Evolutionary conservation across 768 basidiomycete genomes (phyloP).

Genomic region (Pleurotus tuber-regium): DNA sequence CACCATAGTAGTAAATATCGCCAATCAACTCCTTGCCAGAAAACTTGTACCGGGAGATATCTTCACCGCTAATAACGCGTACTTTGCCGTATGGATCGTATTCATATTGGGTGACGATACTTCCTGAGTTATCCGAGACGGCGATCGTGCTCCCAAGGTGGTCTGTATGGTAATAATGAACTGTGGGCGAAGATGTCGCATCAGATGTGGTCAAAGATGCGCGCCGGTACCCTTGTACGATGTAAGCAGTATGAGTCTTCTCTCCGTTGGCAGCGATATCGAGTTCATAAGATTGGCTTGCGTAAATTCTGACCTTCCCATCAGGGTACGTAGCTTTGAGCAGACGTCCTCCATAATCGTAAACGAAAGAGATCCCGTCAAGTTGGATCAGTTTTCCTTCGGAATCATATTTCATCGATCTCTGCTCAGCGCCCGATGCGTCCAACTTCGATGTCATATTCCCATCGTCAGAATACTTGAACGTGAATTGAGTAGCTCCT

Average conservation of each 20-base stretch:
- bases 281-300: slow-evolving; percentile 13
- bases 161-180: slow-evolving; percentile 3
- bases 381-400: not conserved
- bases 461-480: slow-evolving; percentile 3
- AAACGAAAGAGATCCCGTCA: slow-evolving; percentile 5
- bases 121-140: slow-evolving; percentile 6
- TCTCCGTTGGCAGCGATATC: slow-evolving; percentile 10
- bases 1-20: slow-evolving; percentile 13
- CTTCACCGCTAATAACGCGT: not conserved
- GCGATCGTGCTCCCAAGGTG: slow-evolving; percentile 5
- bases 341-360: slow-evolving; percentile 12
- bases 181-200: not conserved
- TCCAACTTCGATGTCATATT: slow-evolving; percentile 3
- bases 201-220: slow-evolving; percentile 4
- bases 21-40: slow-evolving; percentile 14
- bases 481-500: slow-evolving; percentile 2
- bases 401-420: not conserved
- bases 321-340: slow-evolving; percentile 9
- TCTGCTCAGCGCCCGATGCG: not conserved
- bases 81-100: slow-evolving; percentile 11
- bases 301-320: slow-evolving; percentile 9
- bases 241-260: slow-evolving; percentile 12
- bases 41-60: slow-evolving; percentile 11
- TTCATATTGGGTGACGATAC: slow-evolving; percentile 10
- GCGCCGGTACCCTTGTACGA: slow-evolving; percentile 10